Conservation (phyloP, 2,329 filamentous ascomycete species). For the Cladosporium sphaerospermum region DNA sequence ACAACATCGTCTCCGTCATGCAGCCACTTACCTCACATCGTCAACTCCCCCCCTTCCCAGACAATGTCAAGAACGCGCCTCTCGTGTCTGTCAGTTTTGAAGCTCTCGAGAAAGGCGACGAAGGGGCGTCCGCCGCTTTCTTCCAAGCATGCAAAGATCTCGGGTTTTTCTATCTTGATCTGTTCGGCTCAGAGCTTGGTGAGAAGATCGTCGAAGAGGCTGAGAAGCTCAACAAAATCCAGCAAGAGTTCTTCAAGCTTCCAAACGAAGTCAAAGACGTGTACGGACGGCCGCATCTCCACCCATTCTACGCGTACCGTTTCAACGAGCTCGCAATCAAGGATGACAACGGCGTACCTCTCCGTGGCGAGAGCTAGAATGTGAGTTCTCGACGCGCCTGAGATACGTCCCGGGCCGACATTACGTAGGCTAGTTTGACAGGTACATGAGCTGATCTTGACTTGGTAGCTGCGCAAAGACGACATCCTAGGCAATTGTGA, state of each 20-base stretch:
- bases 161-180: slow-evolving; percentile 53
- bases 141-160: slow-evolving; percentile 38
- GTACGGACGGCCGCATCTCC: slow-evolving; percentile 47
- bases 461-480: slow-evolving; percentile 45
- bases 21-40: slow-evolving; percentile 8
- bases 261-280: slow-evolving; percentile 46
- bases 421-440: background rate
- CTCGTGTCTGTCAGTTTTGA: slow-evolving; percentile 37
- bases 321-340: slow-evolving; percentile 29
- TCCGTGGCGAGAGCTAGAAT: slow-evolving; percentile 50
- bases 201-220: slow-evolving; percentile 38
- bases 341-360: slow-evolving; percentile 43
- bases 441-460: background rate
- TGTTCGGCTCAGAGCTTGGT: slow-evolving; percentile 34
- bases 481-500: slow-evolving; percentile 40
- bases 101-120: slow-evolving; percentile 34
- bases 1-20: background rate
- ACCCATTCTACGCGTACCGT: slow-evolving; percentile 47
- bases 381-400: slow-evolving; percentile 12
- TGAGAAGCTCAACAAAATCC: slow-evolving; percentile 42
- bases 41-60: slow-evolving; percentile 35
- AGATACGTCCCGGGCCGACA: no score
- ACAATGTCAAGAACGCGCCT: slow-evolving; percentile 38
- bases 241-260: slow-evolving; percentile 43
- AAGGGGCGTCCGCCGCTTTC: slow-evolving; percentile 31